These are phyloP conservation scores for Xylaria longipes DNA, from an alignment of 495 filamentous ascomycete species.

Conservation along the genomic window DNA sequence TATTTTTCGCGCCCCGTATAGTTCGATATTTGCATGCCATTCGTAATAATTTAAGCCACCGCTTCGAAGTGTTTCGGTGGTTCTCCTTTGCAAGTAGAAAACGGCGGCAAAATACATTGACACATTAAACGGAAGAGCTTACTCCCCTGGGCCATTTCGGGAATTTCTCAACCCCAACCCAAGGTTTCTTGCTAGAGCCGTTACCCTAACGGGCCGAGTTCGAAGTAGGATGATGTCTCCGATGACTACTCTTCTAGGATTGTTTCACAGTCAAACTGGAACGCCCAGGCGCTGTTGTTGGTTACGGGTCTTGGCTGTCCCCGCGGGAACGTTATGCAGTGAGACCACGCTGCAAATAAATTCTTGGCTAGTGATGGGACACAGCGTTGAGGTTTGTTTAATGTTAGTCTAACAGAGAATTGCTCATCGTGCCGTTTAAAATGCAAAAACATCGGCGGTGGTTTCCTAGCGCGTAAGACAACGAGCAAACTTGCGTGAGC, in stretches of 20 bases:
- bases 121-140: slow-evolving; percentile 39
- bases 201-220: slow-evolving; percentile 38
- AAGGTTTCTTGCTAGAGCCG: background rate
- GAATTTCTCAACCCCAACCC: slow-evolving; percentile 25
- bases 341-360: slow-evolving; percentile 34
- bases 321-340: slow-evolving; percentile 36
- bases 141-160: slow-evolving; percentile 34
- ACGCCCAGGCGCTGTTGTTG: background rate
- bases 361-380: slow-evolving; percentile 27
- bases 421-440: background rate
- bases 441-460: background rate
- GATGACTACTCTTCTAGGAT: slow-evolving; percentile 28
- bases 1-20: slow-evolving; percentile 32
- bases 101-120: slow-evolving; percentile 39
- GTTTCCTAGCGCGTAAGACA: background rate
- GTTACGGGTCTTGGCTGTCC: slow-evolving; percentile 12
- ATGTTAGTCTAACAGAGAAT: background rate
- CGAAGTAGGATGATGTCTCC: slow-evolving; percentile 39
- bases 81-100: slow-evolving; percentile 27
- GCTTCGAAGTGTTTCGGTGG: slow-evolving; percentile 29
- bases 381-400: background rate
- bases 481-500: background rate
- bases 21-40: slow-evolving; percentile 33
- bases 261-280: background rate
- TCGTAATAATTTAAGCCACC: slow-evolving; percentile 33